These are phyloP conservation scores for Saccharomycopsis amapae DNA, from an alignment of 805 yeast genomes.

Conservation along the genomic window DNA sequence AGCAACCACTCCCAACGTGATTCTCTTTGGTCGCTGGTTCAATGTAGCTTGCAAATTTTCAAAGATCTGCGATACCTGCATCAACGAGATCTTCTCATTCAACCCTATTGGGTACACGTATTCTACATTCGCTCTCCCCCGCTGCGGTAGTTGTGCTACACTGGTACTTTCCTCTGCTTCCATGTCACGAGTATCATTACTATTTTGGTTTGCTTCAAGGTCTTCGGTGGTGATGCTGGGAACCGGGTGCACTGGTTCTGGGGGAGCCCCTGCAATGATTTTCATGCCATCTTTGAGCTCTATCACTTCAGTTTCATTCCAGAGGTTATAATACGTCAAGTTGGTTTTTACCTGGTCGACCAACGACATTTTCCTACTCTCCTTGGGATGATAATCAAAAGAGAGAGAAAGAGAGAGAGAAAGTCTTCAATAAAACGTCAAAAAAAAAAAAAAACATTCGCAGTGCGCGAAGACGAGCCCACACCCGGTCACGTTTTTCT, in stretches of 20 bases:
- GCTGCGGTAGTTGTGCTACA: no score
- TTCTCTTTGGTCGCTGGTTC: conserved; percentile 31
- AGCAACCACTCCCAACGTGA: conserved; percentile 50
- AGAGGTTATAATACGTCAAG: conserved; percentile 3
- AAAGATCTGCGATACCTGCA: neutral
- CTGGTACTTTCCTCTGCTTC: no score
- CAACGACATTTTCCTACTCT: conserved; percentile 2
- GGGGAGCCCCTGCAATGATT: conserved; percentile 7
- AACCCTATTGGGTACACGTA: conserved; percentile 7
- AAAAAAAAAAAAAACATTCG: no score
- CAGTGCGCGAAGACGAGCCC: no score
- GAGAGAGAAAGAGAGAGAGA: no score
- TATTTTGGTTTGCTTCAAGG: no score
- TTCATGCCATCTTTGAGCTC: neutral
- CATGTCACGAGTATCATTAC: no score
- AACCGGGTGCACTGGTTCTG: conserved; percentile 13
- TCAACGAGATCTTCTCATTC: conserved; percentile 3
- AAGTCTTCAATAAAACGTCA: no score
- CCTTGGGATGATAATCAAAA: no score
- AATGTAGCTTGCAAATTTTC: neutral
- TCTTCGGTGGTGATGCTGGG: neutral
- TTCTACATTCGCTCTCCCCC: neutral
- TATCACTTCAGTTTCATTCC: neutral
- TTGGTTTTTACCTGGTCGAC: conserved; percentile 5
- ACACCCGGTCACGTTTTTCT: no score